phyloP scores from a whole-genome alignment of 1,139 yeast genomes.

The Geotrichum bryndzae region DNA sequence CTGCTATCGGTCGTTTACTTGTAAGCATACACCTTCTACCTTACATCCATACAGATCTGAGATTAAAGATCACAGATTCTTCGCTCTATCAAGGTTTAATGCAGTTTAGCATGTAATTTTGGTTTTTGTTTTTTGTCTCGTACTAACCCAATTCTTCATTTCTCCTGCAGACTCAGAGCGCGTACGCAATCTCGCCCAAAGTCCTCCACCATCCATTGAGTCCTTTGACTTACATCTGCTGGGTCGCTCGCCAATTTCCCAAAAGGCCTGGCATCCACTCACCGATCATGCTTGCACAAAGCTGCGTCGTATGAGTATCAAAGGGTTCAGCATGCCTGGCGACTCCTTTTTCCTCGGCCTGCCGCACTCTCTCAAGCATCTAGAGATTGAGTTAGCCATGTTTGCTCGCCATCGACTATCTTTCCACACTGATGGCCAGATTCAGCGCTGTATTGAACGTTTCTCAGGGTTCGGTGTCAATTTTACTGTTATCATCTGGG shows the following conservation, averaged over 20 bases:
- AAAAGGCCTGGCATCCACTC: slow-evolving; percentile 25
- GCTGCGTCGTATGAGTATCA: slow-evolving; percentile 20
- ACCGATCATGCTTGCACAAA: slow-evolving; percentile 18
- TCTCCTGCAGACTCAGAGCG: slow-evolving; percentile 21
- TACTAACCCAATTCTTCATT: background rate
- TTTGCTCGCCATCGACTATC: slow-evolving; percentile 3
- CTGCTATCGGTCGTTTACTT: slow-evolving; percentile 20
- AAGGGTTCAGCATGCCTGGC: slow-evolving; percentile 25
- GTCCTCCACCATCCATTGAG: slow-evolving; percentile 23
- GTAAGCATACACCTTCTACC: slow-evolving; percentile 12
- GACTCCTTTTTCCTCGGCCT: slow-evolving; percentile 19
- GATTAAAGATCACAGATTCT: background rate
- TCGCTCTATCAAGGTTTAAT: background rate
- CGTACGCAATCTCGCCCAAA: slow-evolving; percentile 20
- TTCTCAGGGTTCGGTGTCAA: slow-evolving; percentile 7
- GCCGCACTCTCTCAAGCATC: slow-evolving; percentile 18
- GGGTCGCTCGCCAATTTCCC: slow-evolving; percentile 17
- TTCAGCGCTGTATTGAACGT: slow-evolving; percentile 6
- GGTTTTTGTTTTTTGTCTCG: background rate
- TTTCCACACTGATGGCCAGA: slow-evolving; percentile 10
- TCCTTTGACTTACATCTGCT: slow-evolving; percentile 20
- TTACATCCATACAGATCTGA: background rate
- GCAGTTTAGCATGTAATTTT: background rate
- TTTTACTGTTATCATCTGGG: slow-evolving; percentile 10
- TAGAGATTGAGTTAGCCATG: slow-evolving; percentile 19